Evolutionary conservation across 1,284 basidiomycete genomes (phyloP).

Genomic region (Waitea zeae): DNA sequence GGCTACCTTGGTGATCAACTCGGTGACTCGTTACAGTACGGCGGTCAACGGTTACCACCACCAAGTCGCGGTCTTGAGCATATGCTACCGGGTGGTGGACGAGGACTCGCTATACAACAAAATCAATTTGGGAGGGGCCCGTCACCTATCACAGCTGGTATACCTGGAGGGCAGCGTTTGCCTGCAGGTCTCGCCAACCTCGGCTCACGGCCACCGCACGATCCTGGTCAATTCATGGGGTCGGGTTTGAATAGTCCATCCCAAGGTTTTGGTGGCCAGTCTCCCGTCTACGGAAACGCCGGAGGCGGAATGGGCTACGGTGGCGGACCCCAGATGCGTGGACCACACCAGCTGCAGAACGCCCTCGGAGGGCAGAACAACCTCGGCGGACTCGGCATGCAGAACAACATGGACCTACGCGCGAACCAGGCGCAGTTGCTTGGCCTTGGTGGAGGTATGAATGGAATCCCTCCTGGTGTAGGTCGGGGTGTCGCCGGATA

Average conservation of each 20-base stretch:
- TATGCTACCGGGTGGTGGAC: constrained; percentile 28
- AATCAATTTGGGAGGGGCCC: constrained; percentile 50
- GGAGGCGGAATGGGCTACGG: constrained; percentile 25
- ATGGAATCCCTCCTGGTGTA: constrained; percentile 19
- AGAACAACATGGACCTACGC: constrained; percentile 35
- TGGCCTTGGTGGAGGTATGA: constrained; percentile 22
- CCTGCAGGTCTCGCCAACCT: constrained; percentile 73
- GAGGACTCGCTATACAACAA: constrained; percentile 38
- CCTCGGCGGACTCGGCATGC: constrained; percentile 27
- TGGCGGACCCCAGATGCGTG: constrained; percentile 28
- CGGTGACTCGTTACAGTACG: constrained; percentile 29
- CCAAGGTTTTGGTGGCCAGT: constrained; percentile 25
- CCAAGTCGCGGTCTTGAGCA: constrained; percentile 38
- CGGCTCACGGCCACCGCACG: constrained; percentile 63
- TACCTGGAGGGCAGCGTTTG: constrained; percentile 33
- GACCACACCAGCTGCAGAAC: constrained; percentile 30
- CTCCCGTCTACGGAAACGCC: constrained; percentile 7
- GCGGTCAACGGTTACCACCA: constrained; percentile 11
- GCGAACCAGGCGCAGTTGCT: constrained; percentile 30
- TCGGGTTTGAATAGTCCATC: constrained; percentile 23
- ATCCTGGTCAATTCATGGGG: constrained; percentile 47
- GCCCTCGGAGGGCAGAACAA: constrained; percentile 21
- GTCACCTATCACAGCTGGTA: constrained; percentile 38
- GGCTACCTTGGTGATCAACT: constrained; percentile 38
- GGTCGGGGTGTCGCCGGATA: constrained; percentile 27